phyloP scores from a whole-genome alignment of 129 eudicot species.

The Silybum marianum region DNA sequence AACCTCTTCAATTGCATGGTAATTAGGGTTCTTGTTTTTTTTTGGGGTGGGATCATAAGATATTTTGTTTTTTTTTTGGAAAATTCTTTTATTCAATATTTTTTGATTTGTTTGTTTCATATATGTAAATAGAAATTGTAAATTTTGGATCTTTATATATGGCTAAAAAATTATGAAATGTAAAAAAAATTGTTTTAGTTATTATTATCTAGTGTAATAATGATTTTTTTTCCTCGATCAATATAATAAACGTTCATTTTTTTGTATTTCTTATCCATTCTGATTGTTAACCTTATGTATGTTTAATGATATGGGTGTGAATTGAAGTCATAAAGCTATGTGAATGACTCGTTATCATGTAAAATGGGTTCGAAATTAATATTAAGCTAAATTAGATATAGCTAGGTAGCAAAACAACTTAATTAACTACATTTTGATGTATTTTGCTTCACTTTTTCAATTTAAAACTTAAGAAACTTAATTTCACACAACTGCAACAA shows the following conservation, averaged over 20 bases:
- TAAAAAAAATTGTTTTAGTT: too few relatives aligned
- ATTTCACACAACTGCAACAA: background rate
- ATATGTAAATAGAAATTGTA: background rate
- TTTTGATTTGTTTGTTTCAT: slow-evolving; percentile 23
- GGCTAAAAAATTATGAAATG: background rate
- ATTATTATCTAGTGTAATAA: too few relatives aligned
- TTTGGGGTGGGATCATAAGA: background rate
- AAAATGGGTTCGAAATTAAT: too few relatives aligned
- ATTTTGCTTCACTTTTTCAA: background rate
- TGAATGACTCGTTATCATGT: background rate
- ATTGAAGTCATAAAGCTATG: background rate
- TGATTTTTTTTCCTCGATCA: too few relatives aligned
- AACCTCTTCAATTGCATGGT: slow-evolving; percentile 50
- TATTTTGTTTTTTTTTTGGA: background rate
- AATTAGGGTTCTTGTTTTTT: background rate
- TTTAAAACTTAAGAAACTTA: background rate
- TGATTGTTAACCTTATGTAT: background rate
- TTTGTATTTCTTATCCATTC: background rate
- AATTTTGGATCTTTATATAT: background rate
- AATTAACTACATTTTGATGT: background rate
- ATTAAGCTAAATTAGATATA: too few relatives aligned
- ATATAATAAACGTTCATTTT: background rate
- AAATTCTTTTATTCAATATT: slow-evolving; percentile 18
- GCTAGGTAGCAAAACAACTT: background rate
- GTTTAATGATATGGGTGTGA: background rate